A percentile compares a stretch with the other conserved stretches of the same genome.
Evolutionary conservation across 2,329 filamentous ascomycete genomes (phyloP).

Genomic region (Claviceps purpurea): DNA sequence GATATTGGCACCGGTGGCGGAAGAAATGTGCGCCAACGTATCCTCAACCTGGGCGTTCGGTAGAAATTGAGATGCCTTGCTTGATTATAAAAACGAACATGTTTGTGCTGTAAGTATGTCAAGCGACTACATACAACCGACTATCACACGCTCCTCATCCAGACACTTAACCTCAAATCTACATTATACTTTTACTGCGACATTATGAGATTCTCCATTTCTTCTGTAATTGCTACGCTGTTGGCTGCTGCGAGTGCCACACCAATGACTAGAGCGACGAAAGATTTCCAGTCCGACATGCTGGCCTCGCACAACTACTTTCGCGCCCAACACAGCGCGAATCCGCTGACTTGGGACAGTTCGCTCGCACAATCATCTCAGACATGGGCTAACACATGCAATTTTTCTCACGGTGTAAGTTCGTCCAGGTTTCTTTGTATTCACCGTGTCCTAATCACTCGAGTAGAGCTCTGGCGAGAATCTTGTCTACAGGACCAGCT

Average conservation of each 20-base stretch:
- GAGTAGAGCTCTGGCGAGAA: constrained; percentile 1
- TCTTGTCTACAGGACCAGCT: background rate
- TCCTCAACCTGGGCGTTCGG: background rate
- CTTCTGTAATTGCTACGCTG: background rate
- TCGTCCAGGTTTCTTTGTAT: too few species aligned
- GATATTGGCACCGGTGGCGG: background rate
- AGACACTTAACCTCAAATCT: background rate
- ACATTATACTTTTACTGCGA: background rate
- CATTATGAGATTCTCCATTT: background rate
- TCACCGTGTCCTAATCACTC: background rate
- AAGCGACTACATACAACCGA: background rate
- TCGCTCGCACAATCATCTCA: background rate
- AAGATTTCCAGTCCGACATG: constrained; percentile 2
- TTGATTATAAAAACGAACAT: background rate
- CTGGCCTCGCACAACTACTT: constrained; percentile 1
- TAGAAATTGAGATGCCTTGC: background rate
- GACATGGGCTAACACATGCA: constrained; percentile 1
- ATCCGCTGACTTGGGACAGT: background rate
- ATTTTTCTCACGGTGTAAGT: constrained; percentile 1
- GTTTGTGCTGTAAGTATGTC: background rate
- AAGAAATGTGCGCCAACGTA: background rate
- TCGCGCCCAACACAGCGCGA: constrained; percentile 1
- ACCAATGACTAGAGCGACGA: background rate
- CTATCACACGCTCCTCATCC: background rate
- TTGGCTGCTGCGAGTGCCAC: background rate